Percentiles rank a stretch among this genome's conserved stretches.
Evolutionary conservation across 768 basidiomycete genomes (phyloP).

Genomic region (Wakefieldia striispora): DNA sequence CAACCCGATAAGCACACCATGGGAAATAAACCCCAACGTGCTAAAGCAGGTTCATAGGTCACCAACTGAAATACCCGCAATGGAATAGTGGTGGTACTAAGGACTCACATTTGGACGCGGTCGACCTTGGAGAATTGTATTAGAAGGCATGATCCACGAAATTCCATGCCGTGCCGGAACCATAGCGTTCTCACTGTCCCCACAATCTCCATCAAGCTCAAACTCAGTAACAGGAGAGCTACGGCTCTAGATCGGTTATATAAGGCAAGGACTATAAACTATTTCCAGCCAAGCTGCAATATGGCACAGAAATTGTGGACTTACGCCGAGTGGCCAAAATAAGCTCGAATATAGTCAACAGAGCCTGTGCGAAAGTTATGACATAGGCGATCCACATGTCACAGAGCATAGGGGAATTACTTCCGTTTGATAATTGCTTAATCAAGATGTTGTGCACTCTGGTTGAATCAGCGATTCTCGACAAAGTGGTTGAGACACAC

Average conservation of each 20-base stretch:
- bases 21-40: conserved; percentile 10
- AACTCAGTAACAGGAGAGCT: conserved; percentile 1
- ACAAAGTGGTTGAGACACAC: background rate
- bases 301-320: background rate
- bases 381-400: conserved; percentile 11
- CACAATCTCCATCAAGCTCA: conserved; percentile 5
- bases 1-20: conserved; percentile 14
- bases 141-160: conserved; percentile 13
- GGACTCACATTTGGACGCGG: conserved; percentile 10
- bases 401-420: conserved; percentile 8
- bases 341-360: conserved; percentile 11
- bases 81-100: background rate
- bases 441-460: conserved; percentile 18
- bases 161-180: background rate
- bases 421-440: conserved; percentile 8
- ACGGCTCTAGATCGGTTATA: conserved; percentile 18
- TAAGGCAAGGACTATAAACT: conserved; percentile 14
- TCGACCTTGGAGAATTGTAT: background rate
- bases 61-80: background rate
- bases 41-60: background rate
- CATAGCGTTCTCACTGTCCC: conserved; percentile 3
- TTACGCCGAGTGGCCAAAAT: conserved; percentile 19
- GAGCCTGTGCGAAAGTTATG: background rate
- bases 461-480: background rate
- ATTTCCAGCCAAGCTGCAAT: background rate